Percentiles rank a stretch among this genome's conserved stretches.
Conservation (phyloP, 768 basidiomycete species). For the Xerocomellus intermedius region DNA sequence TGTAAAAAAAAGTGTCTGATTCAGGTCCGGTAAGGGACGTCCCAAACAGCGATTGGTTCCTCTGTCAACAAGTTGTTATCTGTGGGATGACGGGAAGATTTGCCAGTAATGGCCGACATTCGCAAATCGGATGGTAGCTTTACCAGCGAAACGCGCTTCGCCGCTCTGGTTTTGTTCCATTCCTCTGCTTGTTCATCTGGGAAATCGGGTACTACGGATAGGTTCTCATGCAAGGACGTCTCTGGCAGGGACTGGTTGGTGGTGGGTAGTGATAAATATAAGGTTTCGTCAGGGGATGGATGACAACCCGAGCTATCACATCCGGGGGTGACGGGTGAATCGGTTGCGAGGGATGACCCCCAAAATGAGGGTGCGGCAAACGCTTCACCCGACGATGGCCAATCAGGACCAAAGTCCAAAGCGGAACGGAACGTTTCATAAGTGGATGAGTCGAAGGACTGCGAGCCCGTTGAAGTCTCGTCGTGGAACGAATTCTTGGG, state of each 20-base stretch:
- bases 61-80: constrained; percentile 5
- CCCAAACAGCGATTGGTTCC: constrained; percentile 3
- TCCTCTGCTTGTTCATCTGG: constrained; percentile 77
- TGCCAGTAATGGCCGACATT: constrained; percentile 23
- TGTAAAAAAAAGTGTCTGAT: constrained; percentile 2
- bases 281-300: constrained; percentile 29
- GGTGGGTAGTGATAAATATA: constrained; percentile 21
- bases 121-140: constrained; percentile 59
- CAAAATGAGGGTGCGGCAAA: constrained; percentile 34
- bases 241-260: constrained; percentile 22
- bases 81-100: constrained; percentile 8
- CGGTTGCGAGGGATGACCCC: constrained; percentile 29
- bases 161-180: constrained; percentile 83
- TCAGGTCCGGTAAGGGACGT: constrained; percentile 3
- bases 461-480: constrained; percentile 11
- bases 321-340: constrained; percentile 35
- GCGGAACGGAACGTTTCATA: constrained; percentile 70
- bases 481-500: constrained; percentile 13
- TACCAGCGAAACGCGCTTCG: constrained; percentile 82
- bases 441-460: constrained; percentile 44
- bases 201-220: constrained; percentile 45
- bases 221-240: constrained; percentile 42
- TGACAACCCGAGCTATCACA: constrained; percentile 33
- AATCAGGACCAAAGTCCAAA: constrained; percentile 52
- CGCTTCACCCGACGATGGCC: constrained; percentile 44